These are phyloP conservation scores for Actinomortierella ambigua DNA, from an alignment of 371 early-diverging fungal genomes.

Conservation along the genomic window DNA sequence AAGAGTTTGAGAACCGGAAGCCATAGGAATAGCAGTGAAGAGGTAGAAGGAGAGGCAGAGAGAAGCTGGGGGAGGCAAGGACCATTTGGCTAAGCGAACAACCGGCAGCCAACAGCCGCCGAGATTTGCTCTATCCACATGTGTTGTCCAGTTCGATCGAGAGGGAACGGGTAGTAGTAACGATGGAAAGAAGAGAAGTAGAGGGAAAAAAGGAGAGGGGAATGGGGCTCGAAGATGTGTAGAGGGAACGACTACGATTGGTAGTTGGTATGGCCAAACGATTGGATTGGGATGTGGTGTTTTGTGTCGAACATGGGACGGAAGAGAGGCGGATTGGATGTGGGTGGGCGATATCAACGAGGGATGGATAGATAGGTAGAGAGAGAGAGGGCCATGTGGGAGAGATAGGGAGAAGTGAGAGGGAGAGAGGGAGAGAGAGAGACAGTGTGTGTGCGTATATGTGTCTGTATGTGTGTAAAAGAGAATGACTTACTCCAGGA, in stretches of 20 bases:
- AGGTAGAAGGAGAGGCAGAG: not conserved
- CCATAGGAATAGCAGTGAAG: not conserved
- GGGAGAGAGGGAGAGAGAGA: conserved; percentile 1
- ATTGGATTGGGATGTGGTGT: no score
- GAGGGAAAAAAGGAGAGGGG: not conserved
- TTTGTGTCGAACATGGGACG: no score
- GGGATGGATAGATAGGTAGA: not conserved
- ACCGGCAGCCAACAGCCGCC: no score
- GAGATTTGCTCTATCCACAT: not conserved
- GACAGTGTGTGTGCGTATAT: not conserved
- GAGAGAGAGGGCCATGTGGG: not conserved
- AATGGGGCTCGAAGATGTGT: no score
- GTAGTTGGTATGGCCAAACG: no score
- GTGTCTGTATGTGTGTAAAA: no score
- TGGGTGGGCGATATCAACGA: not conserved
- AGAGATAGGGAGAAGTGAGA: not conserved
- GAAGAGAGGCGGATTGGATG: no score
- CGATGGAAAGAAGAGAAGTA: not conserved
- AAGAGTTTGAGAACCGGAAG: no score
- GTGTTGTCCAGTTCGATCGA: not conserved
- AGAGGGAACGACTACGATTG: no score
- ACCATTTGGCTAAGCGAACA: no score
- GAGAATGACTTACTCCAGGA: conserved; percentile 29
- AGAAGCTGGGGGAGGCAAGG: conserved; percentile 1
- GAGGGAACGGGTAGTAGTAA: not conserved